A percentile compares a stretch with the other conserved stretches of the same genome.
Evolutionary conservation across 805 yeast genomes (phyloP).

Genomic region (Grigorovia transvaalensis): DNA sequence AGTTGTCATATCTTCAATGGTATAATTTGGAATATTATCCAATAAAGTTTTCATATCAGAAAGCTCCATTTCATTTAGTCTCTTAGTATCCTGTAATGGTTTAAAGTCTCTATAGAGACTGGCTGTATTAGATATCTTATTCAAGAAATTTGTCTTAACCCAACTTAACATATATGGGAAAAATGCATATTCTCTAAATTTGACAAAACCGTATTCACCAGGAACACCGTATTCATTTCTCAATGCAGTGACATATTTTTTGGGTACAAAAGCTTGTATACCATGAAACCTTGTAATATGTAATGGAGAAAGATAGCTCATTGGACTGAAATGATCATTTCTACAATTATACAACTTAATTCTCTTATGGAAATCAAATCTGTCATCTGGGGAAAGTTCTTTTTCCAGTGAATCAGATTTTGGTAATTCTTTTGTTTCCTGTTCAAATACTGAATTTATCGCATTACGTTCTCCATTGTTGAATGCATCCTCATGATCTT

Average conservation of each 20-base stretch:
- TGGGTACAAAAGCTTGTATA: conserved; percentile 47
- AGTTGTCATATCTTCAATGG: conserved; percentile 10
- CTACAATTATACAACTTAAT: conserved; percentile 41
- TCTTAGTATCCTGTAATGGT: conserved; percentile 6
- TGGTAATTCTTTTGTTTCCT: conserved; percentile 4
- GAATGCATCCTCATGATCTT: conserved; percentile 8
- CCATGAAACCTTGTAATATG: conserved; percentile 45
- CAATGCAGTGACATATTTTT: conserved; percentile 33
- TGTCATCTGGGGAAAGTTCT: conserved; percentile 23
- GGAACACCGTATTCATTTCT: conserved; percentile 39
- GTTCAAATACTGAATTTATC: conserved; percentile 8
- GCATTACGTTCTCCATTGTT: conserved; percentile 2
- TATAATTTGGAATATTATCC: conserved; percentile 13
- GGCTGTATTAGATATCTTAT: conserved; percentile 11
- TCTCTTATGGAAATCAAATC: conserved; percentile 27
- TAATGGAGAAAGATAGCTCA: conserved; percentile 45
- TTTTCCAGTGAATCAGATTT: conserved; percentile 7
- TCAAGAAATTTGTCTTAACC: conserved; percentile 28
- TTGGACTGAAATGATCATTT: conserved; percentile 45
- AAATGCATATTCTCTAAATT: conserved; percentile 35
- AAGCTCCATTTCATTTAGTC: conserved; percentile 10
- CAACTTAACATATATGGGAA: conserved; percentile 47
- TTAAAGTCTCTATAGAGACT: conserved; percentile 6
- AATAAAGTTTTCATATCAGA: conserved; percentile 12
- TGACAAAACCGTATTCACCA: conserved; percentile 23